A percentile compares a stretch with the other conserved stretches of the same genome.
Evolutionary conservation across 2,329 filamentous ascomycete genomes (phyloP).

Genomic region (Aureobasidium melanogenum): DNA sequence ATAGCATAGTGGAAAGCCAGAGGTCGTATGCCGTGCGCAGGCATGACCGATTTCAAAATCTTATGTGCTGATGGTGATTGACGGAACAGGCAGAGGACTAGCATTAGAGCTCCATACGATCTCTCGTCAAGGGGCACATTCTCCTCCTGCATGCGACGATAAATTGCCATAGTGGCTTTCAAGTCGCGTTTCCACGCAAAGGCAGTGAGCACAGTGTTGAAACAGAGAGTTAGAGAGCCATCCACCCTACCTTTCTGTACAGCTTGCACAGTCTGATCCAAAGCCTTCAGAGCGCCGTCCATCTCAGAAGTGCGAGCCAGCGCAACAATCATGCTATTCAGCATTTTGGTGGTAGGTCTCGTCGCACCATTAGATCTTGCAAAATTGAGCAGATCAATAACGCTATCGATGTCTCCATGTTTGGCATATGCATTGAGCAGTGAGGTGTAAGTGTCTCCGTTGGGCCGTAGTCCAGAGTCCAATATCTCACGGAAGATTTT

Average conservation of each 20-base stretch:
- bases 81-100: slow-evolving; percentile 43
- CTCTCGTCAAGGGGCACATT: slow-evolving; percentile 44
- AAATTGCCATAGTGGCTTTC: slow-evolving; percentile 43
- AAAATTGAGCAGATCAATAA: slow-evolving; percentile 54
- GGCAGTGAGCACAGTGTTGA: slow-evolving; percentile 68
- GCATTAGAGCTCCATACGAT: slow-evolving; percentile 56
- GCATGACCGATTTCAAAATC: slow-evolving; percentile 45
- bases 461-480: slow-evolving; percentile 41
- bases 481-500: slow-evolving; percentile 54
- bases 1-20: slow-evolving; percentile 46
- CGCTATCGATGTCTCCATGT: slow-evolving; percentile 63
- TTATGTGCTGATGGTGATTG: slow-evolving; percentile 48
- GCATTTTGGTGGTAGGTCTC: slow-evolving; percentile 47
- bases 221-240: slow-evolving; percentile 54
- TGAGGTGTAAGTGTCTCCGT: slow-evolving; percentile 58
- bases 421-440: slow-evolving; percentile 64
- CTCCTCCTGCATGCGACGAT: slow-evolving; percentile 46
- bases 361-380: slow-evolving; percentile 46
- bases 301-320: slow-evolving; percentile 41
- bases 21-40: slow-evolving; percentile 33
- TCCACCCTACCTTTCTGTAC: slow-evolving; percentile 34
- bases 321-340: slow-evolving; percentile 57
- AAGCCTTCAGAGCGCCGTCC: slow-evolving; percentile 40
- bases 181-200: slow-evolving; percentile 57
- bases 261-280: slow-evolving; percentile 43